Conservation (phyloP, 2,329 filamentous ascomycete species). For the Cryphonectria naterciae region DNA sequence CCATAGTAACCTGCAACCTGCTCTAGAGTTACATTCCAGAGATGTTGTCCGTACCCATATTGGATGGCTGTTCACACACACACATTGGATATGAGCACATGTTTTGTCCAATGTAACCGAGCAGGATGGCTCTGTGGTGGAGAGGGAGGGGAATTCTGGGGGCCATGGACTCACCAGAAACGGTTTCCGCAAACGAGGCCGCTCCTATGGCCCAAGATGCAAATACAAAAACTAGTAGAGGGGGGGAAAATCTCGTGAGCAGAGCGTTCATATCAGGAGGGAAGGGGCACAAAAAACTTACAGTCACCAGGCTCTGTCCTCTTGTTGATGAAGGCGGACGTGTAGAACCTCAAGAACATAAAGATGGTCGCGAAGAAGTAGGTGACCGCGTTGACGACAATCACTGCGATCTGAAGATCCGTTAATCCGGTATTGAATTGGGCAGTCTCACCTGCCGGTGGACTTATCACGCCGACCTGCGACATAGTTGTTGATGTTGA, state of each 20-base stretch:
- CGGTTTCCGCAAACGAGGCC: neutral
- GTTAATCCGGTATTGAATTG: neutral
- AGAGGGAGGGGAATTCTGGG: neutral
- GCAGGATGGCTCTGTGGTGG: neutral
- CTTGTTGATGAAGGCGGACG: neutral
- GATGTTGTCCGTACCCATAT: neutral
- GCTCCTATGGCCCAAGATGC: neutral
- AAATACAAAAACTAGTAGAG: neutral
- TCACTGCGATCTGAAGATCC: neutral
- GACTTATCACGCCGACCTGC: neutral
- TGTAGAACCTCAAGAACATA: neutral
- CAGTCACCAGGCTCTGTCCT: neutral
- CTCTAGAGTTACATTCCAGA: neutral
- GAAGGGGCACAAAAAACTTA: neutral
- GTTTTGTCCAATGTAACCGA: no score
- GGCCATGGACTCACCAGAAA: neutral
- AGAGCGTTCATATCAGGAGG: neutral
- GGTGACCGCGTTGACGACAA: neutral
- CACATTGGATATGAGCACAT: neutral
- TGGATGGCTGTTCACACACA: neutral
- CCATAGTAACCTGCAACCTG: neutral
- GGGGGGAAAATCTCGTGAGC: neutral
- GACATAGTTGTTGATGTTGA: neutral
- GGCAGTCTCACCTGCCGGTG: neutral
- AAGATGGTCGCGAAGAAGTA: neutral